Conservation (phyloP, 345 rosid species). For the Eucalyptus sp. region DNA sequence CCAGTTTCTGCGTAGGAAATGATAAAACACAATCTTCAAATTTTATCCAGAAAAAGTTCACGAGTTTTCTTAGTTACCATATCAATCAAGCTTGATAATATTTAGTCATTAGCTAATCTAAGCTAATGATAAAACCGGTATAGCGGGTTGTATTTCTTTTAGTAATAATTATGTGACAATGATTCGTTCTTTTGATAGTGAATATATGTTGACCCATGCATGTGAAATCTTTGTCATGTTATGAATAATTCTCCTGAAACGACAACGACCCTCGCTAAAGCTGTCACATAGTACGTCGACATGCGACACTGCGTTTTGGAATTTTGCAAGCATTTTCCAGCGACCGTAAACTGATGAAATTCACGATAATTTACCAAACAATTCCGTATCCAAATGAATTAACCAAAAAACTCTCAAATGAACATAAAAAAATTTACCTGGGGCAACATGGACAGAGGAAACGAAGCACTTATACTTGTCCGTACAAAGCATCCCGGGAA, state of each 20-base stretch:
- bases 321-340: neutral
- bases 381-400: neutral
- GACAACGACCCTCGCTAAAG: neutral
- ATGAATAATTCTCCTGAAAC: neutral
- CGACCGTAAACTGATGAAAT: neutral
- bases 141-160: neutral
- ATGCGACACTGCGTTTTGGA: neutral
- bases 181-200: neutral
- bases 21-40: neutral
- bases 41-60: neutral
- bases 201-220: neutral
- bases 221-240: neutral
- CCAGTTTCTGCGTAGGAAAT: constrained; percentile 31
- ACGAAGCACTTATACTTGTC: constrained; percentile 16
- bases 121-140: neutral
- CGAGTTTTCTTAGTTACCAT: neutral
- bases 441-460: constrained; percentile 39
- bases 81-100: neutral
- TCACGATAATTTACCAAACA: neutral
- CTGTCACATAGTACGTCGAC: neutral
- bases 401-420: neutral
- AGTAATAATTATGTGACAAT: neutral
- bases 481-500: constrained; percentile 11
- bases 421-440: constrained; percentile 27
- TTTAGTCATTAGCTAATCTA: neutral